Conservation (phyloP, 2,329 filamentous ascomycete species). For the Fusarium coffeatum region DNA sequence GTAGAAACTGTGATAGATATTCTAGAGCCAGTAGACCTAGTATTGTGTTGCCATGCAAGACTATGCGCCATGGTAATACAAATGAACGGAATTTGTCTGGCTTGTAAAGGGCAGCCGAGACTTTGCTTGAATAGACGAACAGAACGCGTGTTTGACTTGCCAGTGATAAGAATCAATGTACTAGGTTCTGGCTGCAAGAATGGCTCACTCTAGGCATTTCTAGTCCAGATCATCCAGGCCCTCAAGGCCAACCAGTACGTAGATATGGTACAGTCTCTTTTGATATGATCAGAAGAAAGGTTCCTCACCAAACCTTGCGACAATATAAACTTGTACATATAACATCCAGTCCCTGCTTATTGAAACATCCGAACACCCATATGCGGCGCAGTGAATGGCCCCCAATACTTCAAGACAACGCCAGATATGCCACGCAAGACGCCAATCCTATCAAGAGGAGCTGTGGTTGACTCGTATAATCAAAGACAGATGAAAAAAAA, state of each 20-base stretch:
- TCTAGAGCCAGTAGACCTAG: not conserved
- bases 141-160: not conserved
- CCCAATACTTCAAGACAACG: constrained; percentile 5
- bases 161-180: not conserved
- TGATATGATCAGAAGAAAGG: not conserved
- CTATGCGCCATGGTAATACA: constrained; percentile 10
- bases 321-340: constrained; percentile 4
- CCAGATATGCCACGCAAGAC: constrained; percentile 25
- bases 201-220: not conserved
- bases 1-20: not conserved
- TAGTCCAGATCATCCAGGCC: not conserved
- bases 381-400: not conserved
- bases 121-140: not conserved
- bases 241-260: not conserved
- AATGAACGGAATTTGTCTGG: not conserved
- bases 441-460: not conserved
- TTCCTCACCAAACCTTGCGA: not conserved
- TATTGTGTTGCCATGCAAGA: constrained; percentile 2
- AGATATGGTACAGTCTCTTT: not conserved
- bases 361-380: not conserved
- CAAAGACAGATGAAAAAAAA: not conserved
- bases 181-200: not conserved
- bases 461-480: not conserved
- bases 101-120: not conserved
- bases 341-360: not conserved